Conservation (phyloP, 2,329 filamentous ascomycete genomes). For the Beauveria caledonica region DNA sequence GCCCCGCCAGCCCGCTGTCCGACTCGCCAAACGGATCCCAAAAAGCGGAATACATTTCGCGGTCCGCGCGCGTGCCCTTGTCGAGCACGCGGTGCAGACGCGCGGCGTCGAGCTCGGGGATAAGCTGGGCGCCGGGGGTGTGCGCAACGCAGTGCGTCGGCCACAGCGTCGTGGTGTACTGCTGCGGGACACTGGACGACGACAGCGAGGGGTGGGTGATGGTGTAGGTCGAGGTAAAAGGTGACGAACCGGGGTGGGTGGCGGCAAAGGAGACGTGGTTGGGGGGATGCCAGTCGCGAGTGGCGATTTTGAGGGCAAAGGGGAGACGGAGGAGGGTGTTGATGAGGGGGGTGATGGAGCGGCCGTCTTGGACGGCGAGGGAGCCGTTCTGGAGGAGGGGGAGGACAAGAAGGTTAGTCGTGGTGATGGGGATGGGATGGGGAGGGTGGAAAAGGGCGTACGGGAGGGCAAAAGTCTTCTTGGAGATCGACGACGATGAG, state of each 20-base stretch:
- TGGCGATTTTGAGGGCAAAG: conserved; percentile 70
- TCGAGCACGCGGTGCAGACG: conserved; percentile 60
- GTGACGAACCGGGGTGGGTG: conserved; percentile 61
- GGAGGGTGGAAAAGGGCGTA: conserved; percentile 35
- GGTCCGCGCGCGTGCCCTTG: conserved; percentile 65
- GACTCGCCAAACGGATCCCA: conserved; percentile 65
- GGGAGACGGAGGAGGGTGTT: conserved; percentile 66
- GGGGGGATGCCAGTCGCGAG: conserved; percentile 83
- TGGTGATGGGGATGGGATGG: not conserved
- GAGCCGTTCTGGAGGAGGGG: conserved; percentile 56
- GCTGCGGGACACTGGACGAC: too few relatives aligned
- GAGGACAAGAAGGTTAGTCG: conserved; percentile 2
- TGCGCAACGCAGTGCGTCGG: conserved; percentile 80
- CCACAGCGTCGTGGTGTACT: conserved; percentile 67
- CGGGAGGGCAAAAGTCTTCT: conserved; percentile 89
- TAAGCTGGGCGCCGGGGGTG: conserved; percentile 62
- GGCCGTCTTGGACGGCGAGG: conserved; percentile 71
- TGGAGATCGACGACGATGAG: conserved; percentile 79
- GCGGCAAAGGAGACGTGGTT: conserved; percentile 82
- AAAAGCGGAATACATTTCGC: conserved; percentile 96
- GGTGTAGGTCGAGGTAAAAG: conserved; percentile 57
- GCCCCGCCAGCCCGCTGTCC: conserved; percentile 53
- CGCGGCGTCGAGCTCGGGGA: conserved; percentile 57
- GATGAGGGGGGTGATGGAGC: conserved; percentile 59
- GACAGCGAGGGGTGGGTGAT: conserved; percentile 52